Base-by-base conservation (phyloP, 768 basidiomycete genomes). In the Chalciporus piperatus region DNA sequence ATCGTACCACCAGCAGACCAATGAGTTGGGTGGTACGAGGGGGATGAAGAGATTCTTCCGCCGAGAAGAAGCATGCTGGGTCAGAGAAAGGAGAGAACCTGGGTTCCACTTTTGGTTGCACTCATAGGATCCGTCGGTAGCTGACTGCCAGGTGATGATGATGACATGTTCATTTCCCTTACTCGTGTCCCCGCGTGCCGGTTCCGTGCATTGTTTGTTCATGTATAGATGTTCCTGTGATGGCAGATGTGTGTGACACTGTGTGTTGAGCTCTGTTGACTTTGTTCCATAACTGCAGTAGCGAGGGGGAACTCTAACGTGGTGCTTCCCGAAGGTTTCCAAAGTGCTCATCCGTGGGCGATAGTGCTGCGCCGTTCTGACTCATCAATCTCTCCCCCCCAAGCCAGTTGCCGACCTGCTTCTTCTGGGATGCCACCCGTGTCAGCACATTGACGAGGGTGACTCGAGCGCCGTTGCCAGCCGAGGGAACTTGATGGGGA, bases 161-260 rank as follows among this genome's bases (percentile, higher is more conserved):
- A 45, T 55, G 54, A 54, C 54, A 59, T 54, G 44, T 38, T 51
- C 57, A 48, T 49, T 43, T 60, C 28, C 6, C 33, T 40, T 32
- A 13, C 22, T 38, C 46, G 38, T 41, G 37, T 41, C 41, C 41
- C 41, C 45, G 35, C 41, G 53, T 55, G 22, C 52, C 68, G 68
- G 68, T 68, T 56, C 67, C 67, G 66, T 59, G 57, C 39, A 23
- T 5, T 56, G 41, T 64, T 57, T 57, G 57, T 35, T 32, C 3
- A 1, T 51, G 56, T 63, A 3, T 0, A 10, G 4, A 11, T n/a
- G 64, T 66, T 63, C 64, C 64, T 64, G 51, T 64, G 62, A 64
- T 59, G 55, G 55, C 48, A 58, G 9, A 27, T 27, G 40, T 38
- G 17, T 28, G 37, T 39, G 45, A 25, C 6, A 11, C 38, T n/a